A percentile compares a stretch with the other conserved stretches of the same genome.
Evolutionary conservation across 148 eudicot genomes (phyloP).

Genomic region (Rheum nobile): DNA sequence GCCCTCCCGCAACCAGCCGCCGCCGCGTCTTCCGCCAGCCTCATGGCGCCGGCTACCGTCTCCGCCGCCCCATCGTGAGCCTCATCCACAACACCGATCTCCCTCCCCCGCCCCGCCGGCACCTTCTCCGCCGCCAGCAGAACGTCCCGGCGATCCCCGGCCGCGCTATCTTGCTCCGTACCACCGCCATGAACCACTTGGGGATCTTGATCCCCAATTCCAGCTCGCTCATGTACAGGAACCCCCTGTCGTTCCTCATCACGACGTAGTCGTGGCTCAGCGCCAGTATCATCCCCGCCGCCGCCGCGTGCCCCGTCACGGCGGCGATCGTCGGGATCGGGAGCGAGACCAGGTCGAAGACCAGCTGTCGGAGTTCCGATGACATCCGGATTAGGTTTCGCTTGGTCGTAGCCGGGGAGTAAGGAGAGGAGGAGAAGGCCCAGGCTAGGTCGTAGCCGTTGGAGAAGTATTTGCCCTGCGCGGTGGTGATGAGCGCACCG

Average conservation of each 20-base stretch:
- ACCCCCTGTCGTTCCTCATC: constrained; percentile 15
- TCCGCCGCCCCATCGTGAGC: constrained; percentile 12
- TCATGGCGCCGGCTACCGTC: constrained; percentile 13
- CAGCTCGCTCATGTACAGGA: constrained; percentile 27
- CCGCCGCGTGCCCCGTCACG: constrained; percentile 18
- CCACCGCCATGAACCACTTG: constrained; percentile 29
- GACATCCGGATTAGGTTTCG: constrained; percentile 1
- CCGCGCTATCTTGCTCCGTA: constrained; percentile 25
- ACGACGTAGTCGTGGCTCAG: constrained; percentile 14
- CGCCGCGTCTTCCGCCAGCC: constrained; percentile 15
- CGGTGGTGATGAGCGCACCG: constrained; percentile 13
- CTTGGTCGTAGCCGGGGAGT: neutral
- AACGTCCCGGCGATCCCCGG: constrained; percentile 22
- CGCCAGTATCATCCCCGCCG: constrained; percentile 14
- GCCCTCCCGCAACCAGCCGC: constrained; percentile 27
- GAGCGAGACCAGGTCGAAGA: constrained; percentile 12
- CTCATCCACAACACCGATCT: constrained; percentile 21
- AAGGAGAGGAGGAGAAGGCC: constrained; percentile 1
- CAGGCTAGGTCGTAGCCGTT: constrained; percentile 15
- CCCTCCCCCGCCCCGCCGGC: constrained; percentile 22
- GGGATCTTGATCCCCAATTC: constrained; percentile 49
- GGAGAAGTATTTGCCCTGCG: constrained; percentile 11
- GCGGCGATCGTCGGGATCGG: constrained; percentile 16
- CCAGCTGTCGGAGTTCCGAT: neutral
- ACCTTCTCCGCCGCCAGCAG: constrained; percentile 25